A percentile compares a stretch with the other conserved stretches of the same genome.
Conservation (phyloP, 2,329 filamentous ascomycete genomes). For the Monascus ruber region DNA sequence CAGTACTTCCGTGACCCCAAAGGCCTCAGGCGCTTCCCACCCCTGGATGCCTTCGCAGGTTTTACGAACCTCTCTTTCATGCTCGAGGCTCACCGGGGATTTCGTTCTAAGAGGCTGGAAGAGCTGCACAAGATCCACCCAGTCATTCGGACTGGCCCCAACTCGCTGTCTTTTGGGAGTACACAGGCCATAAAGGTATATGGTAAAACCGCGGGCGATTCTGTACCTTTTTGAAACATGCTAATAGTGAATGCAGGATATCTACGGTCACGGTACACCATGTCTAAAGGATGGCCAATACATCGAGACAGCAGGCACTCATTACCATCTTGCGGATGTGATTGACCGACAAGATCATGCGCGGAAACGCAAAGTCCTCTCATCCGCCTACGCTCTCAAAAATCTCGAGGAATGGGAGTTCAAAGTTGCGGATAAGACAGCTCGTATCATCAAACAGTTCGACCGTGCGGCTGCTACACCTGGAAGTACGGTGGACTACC, state of each 20-base stretch:
- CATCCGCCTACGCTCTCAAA: conserved; percentile 42
- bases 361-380: conserved; percentile 40
- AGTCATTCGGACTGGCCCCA: conserved; percentile 37
- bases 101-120: conserved; percentile 32
- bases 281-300: conserved; percentile 43
- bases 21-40: conserved; percentile 39
- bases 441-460: conserved; percentile 33
- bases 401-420: conserved; percentile 45
- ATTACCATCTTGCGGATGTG: conserved; percentile 43
- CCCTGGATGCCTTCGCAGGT: conserved; percentile 33
- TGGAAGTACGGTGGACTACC: conserved; percentile 36
- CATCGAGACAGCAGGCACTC: conserved; percentile 33
- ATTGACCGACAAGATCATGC: conserved; percentile 42
- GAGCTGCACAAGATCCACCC: conserved; percentile 37
- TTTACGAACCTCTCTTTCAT: conserved; percentile 39
- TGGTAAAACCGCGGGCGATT: too few species aligned
- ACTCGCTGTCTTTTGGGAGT: conserved; percentile 33
- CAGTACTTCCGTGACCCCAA: conserved; percentile 37
- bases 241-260: conserved; percentile 29
- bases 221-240: too few species aligned
- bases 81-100: conserved; percentile 32
- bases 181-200: conserved; percentile 20
- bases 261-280: conserved; percentile 41
- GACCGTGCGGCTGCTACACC: conserved; percentile 34
- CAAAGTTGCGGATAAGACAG: conserved; percentile 43